Conservation (phyloP, 23 red algal genomes). For the Gracilaria domingensis region DNA sequence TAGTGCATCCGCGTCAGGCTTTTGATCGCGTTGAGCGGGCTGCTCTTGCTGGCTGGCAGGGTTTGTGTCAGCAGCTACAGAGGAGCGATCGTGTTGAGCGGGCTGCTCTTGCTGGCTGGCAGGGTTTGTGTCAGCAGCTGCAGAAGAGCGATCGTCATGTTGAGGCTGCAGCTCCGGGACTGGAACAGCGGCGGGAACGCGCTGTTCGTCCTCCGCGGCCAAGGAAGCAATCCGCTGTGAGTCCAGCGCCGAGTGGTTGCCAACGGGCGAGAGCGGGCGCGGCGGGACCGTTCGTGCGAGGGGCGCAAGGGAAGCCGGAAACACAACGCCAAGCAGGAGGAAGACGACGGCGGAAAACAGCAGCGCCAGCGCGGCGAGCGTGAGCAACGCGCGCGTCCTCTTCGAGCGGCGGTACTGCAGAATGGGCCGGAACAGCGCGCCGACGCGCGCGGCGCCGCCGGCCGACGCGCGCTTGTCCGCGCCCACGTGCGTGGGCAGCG, state of each 20-base stretch:
- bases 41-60: background rate
- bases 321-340: background rate
- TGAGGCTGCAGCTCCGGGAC: background rate
- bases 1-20: too few species aligned
- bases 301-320: background rate
- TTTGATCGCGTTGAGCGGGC: background rate
- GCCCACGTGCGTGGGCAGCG: background rate
- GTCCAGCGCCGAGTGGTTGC: background rate
- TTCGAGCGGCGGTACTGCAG: constrained; percentile 28
- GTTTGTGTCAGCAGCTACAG: background rate
- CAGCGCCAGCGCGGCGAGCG: background rate
- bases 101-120: background rate
- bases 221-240: too few species aligned
- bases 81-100: background rate
- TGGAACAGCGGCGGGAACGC: background rate
- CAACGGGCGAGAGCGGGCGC: background rate
- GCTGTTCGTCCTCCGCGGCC: background rate
- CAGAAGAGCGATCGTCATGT: background rate
- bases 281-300: background rate
- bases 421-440: background rate
- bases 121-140: background rate
- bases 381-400: background rate
- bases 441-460: background rate
- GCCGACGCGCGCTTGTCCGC: background rate
- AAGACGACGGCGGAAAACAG: background rate